Conservation (phyloP, 495 filamentous ascomycete genomes). For the Penicillium pancosmium region DNA sequence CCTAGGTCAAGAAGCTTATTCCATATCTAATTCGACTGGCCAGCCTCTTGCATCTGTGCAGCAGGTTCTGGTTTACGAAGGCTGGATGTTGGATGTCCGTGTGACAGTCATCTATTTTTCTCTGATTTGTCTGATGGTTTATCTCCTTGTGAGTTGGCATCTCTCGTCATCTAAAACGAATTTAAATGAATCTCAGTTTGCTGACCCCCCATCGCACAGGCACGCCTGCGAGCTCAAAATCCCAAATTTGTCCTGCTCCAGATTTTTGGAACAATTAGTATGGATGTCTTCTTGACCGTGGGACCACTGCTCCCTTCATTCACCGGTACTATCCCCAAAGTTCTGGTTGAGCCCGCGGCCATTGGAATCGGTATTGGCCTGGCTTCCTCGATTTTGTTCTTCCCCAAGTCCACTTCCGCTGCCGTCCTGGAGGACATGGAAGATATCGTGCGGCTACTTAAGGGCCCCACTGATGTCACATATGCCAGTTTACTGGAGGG, state of each 20-base stretch:
- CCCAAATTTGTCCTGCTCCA: constrained; percentile 37
- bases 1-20: constrained; percentile 34
- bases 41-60: constrained; percentile 22
- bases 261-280: constrained; percentile 43
- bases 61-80: constrained; percentile 35
- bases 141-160: constrained; percentile 32
- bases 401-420: constrained; percentile 44
- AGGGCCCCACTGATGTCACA: constrained; percentile 32
- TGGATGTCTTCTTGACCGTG: constrained; percentile 39
- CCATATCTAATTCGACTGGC: constrained; percentile 39
- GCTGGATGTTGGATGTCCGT: constrained; percentile 46
- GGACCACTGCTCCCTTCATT: constrained; percentile 41
- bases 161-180: background rate
- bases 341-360: constrained; percentile 38
- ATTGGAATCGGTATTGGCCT: constrained; percentile 44
- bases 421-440: constrained; percentile 39
- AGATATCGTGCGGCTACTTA: constrained; percentile 33
- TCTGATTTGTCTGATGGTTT: constrained; percentile 40
- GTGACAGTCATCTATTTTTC: constrained; percentile 40
- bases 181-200: background rate
- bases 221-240: constrained; percentile 42
- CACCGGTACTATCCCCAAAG: constrained; percentile 39
- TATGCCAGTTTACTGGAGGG: constrained; percentile 18
- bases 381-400: constrained; percentile 41
- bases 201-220: constrained; percentile 19